phyloP scores from a whole-genome alignment of 768 basidiomycete species.

The Boletus barrowsii region DNA sequence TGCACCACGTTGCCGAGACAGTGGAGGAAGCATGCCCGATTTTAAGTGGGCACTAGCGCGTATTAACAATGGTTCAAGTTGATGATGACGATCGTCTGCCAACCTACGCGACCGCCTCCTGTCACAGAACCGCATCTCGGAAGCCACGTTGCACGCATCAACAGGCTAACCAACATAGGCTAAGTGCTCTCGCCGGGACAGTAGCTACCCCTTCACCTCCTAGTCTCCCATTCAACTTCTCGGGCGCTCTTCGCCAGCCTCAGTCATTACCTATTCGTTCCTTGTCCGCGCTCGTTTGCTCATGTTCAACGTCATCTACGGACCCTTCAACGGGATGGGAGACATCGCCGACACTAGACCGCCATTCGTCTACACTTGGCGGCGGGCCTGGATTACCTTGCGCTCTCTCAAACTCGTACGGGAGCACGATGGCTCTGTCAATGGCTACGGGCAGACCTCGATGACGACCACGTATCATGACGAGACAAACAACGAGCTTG shows the following conservation, averaged over 20 bases:
- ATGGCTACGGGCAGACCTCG: slow-evolving; percentile 86
- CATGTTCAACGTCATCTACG: background rate
- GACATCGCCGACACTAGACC: background rate
- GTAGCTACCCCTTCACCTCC: background rate
- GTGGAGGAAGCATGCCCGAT: slow-evolving; percentile 13
- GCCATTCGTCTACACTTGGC: slow-evolving; percentile 9
- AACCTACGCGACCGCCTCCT: background rate
- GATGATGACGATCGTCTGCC: background rate
- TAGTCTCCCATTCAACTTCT: background rate
- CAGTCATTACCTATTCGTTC: background rate
- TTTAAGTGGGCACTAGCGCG: background rate
- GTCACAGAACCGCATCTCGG: too few relatives aligned
- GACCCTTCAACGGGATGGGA: background rate
- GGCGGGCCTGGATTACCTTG: slow-evolving; percentile 12
- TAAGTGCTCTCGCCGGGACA: background rate
- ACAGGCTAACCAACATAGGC: background rate
- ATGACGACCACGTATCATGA: slow-evolving; percentile 95
- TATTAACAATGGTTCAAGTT: too few relatives aligned
- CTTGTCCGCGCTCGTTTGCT: background rate
- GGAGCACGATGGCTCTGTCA: slow-evolving; percentile 82
- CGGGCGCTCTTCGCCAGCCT: background rate
- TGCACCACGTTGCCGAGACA: slow-evolving; percentile 10
- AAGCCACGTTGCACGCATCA: background rate
- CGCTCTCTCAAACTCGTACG: slow-evolving; percentile 52
- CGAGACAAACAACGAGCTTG: slow-evolving; percentile 80